Evolutionary conservation across 208 protist species (phyloP).

Genomic region (Phytomonas sp.): DNA sequence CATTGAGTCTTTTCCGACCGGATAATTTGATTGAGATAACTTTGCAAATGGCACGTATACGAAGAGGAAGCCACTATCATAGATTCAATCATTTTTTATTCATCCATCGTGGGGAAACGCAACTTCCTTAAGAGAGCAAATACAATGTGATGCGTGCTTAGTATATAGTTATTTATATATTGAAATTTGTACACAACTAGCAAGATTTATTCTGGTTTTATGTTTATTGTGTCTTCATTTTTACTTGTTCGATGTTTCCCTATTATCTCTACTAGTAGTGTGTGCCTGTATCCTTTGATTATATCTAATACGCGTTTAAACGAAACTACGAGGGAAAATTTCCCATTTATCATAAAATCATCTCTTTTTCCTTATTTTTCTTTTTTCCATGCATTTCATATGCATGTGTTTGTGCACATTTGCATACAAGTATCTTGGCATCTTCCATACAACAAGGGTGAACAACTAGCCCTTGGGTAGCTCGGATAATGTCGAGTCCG

Average conservation of each 20-base stretch:
- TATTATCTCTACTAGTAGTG: not conserved
- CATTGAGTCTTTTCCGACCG: not conserved
- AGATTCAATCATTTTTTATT: not conserved
- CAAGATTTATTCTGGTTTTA: constrained; percentile 6
- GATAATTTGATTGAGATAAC: not conserved
- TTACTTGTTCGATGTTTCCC: constrained; percentile 5
- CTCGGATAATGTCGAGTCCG: not conserved
- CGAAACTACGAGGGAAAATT: not conserved
- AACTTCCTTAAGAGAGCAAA: not conserved
- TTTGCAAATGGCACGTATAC: not conserved
- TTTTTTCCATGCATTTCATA: not conserved
- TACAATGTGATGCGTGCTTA: not conserved
- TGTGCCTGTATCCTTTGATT: constrained; percentile 3
- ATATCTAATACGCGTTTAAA: not conserved
- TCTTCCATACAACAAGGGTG: not conserved
- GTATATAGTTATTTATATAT: constrained; percentile 8
- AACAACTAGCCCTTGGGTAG: not conserved
- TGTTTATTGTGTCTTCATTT: not conserved
- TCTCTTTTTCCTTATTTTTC: constrained; percentile 10
- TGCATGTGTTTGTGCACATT: constrained; percentile 1
- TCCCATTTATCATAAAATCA: not conserved
- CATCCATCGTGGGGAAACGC: not conserved
- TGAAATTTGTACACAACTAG: not conserved
- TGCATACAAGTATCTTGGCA: not conserved
- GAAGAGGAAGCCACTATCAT: not conserved